Conservation (phyloP, 495 filamentous ascomycete genomes). For the Aspergillus leporis region DNA sequence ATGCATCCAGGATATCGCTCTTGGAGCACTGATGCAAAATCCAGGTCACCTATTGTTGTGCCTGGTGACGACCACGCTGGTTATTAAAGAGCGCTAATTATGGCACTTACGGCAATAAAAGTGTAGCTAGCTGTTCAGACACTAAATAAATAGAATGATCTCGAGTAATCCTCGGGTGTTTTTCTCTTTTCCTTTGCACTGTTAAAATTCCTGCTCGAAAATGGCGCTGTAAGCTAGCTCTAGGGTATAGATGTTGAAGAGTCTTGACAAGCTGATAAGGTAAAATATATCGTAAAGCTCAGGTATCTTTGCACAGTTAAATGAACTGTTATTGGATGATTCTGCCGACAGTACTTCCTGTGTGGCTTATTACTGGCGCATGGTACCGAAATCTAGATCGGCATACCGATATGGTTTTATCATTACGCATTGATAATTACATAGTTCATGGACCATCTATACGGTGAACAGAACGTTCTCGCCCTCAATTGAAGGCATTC, state of each 20-base stretch:
- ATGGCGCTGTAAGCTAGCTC: too few relatives aligned
- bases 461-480: not conserved
- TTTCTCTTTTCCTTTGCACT: too few relatives aligned
- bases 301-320: not conserved
- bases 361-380: constrained; percentile 3
- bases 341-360: not conserved
- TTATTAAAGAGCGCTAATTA: not conserved
- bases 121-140: not conserved
- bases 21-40: not conserved
- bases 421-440: constrained; percentile 7
- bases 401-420: constrained; percentile 10
- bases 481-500: not conserved
- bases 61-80: not conserved
- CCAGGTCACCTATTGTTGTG: not conserved
- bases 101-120: not conserved
- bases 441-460: not conserved
- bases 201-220: too few relatives aligned
- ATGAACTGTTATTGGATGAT: constrained; percentile 3
- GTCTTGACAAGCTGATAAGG: constrained; percentile 1
- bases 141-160: not conserved
- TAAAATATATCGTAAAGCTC: not conserved
- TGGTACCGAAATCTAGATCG: constrained; percentile 3
- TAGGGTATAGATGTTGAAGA: too few relatives aligned
- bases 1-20: constrained; percentile 30
- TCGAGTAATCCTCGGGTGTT: too few relatives aligned